Conservation (phyloP, 768 basidiomycete genomes). For the Austroboletus eburneus region DNA sequence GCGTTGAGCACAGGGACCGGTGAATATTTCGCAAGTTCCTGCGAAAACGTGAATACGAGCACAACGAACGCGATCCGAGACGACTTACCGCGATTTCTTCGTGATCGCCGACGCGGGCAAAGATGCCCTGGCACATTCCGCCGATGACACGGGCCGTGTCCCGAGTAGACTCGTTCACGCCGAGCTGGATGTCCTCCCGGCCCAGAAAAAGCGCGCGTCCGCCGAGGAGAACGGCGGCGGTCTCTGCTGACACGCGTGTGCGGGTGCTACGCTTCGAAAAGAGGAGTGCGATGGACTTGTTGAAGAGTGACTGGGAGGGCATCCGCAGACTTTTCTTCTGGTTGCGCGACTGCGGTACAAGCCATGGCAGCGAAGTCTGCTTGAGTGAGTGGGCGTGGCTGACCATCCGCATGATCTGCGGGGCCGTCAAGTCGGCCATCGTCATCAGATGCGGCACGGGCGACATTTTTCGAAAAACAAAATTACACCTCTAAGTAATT, state of each 20-base stretch:
- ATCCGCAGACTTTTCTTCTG: conserved; percentile 43
- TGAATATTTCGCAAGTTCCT: conserved; percentile 90
- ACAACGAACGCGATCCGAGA: not conserved
- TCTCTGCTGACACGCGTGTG: conserved; percentile 87
- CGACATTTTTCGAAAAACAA: too few species aligned
- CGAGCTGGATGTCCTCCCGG: conserved; percentile 86
- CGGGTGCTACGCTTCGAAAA: conserved; percentile 94
- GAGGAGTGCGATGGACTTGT: conserved; percentile 82
- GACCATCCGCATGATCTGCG: conserved; percentile 68
- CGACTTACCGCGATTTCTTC: conserved; percentile 80
- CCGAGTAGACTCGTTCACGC: conserved; percentile 84
- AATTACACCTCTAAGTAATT: too few species aligned
- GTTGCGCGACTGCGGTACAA: conserved; percentile 43
- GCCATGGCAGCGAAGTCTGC: conserved; percentile 59
- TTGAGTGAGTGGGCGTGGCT: conserved; percentile 64
- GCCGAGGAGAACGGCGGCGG: conserved; percentile 71
- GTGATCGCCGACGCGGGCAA: conserved; percentile 93
- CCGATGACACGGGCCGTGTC: conserved; percentile 88
- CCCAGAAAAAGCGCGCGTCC: conserved; percentile 91
- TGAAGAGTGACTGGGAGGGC: conserved; percentile 71
- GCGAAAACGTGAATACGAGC: not conserved
- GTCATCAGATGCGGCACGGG: conserved; percentile 74
- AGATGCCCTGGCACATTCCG: conserved; percentile 95
- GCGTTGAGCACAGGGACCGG: conserved; percentile 96
- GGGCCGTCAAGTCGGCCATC: conserved; percentile 78